phyloP scores from a whole-genome alignment of 257 asterid species.

The Avicennia marina region DNA sequence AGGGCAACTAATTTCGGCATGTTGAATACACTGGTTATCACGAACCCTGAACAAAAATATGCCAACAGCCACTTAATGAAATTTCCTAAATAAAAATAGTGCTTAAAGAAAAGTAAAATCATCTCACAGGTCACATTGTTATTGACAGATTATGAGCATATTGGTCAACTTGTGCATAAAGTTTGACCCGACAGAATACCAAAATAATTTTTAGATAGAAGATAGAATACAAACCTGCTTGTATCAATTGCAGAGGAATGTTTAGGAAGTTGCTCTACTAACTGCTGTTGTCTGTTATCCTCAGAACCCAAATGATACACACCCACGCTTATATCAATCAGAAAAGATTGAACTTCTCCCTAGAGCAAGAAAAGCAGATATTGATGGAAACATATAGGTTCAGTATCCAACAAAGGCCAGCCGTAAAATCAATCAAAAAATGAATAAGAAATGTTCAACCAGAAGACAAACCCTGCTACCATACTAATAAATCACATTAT shows the following conservation, averaged over 20 bases:
- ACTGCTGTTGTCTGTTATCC: constrained; percentile 35
- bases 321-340: constrained; percentile 33
- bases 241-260: constrained; percentile 32
- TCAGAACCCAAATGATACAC: constrained; percentile 34
- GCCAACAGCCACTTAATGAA: constrained; percentile 10
- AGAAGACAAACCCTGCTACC: neutral
- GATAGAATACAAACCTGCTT: constrained; percentile 41
- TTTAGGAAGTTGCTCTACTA: constrained; percentile 41
- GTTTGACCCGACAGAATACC: neutral
- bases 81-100: neutral
- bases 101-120: neutral
- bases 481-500: neutral
- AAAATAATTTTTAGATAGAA: neutral
- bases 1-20: constrained; percentile 32
- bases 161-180: neutral
- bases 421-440: neutral
- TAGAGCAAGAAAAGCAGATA: constrained; percentile 29
- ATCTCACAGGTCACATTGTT: neutral
- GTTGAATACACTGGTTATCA: constrained; percentile 39
- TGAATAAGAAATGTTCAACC: neutral
- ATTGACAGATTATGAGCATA: neutral
- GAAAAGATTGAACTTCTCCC: constrained; percentile 53
- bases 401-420: constrained; percentile 2
- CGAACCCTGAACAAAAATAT: constrained; percentile 38
- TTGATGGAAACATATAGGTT: constrained; percentile 6